These are phyloP conservation scores for Epichloe glyceriae DNA, from an alignment of 2,329 filamentous ascomycete species.

Conservation along the genomic window DNA sequence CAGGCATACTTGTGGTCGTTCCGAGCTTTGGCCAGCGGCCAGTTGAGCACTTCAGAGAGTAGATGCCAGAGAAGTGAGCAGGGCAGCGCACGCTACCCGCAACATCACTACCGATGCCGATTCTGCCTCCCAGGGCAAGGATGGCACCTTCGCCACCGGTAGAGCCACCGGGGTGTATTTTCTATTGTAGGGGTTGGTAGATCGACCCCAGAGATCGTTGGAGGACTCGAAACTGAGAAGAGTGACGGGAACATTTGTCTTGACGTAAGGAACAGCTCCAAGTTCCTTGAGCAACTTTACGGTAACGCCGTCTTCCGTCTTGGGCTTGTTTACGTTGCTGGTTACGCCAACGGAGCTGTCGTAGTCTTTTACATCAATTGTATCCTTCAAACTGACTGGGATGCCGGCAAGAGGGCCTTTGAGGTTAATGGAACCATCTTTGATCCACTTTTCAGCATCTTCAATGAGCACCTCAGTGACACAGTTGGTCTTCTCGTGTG, in stretches of 20 bases:
- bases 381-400: slow-evolving; percentile 74
- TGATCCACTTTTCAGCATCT: slow-evolving; percentile 62
- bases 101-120: slow-evolving; percentile 84
- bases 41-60: slow-evolving; percentile 74
- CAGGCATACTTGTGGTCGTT: slow-evolving; percentile 77
- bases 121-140: slow-evolving; percentile 68
- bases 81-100: slow-evolving; percentile 79
- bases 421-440: slow-evolving; percentile 48
- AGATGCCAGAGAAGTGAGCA: slow-evolving; percentile 83
- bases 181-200: slow-evolving; percentile 70
- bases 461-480: slow-evolving; percentile 75
- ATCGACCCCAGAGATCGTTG: slow-evolving; percentile 67
- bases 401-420: slow-evolving; percentile 77
- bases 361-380: slow-evolving; percentile 68
- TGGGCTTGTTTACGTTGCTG: slow-evolving; percentile 54
- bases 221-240: slow-evolving; percentile 76
- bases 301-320: slow-evolving; percentile 54
- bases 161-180: slow-evolving; percentile 81
- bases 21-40: slow-evolving; percentile 83
- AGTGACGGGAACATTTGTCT: slow-evolving; percentile 81
- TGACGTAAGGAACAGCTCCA: slow-evolving; percentile 81
- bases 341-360: slow-evolving; percentile 76
- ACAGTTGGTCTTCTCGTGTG: slow-evolving; percentile 79
- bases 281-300: slow-evolving; percentile 73
- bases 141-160: slow-evolving; percentile 78